These are phyloP conservation scores for Chloropicon primus DNA, from an alignment of 139 green algal genomes.

Conservation along the genomic window DNA sequence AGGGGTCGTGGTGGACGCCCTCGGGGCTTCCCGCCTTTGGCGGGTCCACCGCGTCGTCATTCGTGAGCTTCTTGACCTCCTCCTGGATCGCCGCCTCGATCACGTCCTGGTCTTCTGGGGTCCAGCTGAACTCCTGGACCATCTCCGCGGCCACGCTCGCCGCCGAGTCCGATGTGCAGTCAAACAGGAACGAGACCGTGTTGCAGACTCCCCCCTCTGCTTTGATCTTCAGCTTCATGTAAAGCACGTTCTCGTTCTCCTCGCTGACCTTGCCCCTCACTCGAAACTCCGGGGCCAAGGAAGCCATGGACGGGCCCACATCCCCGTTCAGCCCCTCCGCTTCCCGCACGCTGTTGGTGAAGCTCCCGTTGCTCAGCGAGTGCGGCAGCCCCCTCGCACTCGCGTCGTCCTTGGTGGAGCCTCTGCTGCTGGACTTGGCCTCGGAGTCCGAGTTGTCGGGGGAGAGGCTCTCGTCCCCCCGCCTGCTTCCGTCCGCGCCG, in stretches of 20 bases:
- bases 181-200: conserved; percentile 91
- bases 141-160: conserved; percentile 82
- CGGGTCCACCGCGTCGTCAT: not conserved
- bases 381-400: not conserved
- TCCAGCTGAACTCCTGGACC: conserved; percentile 79
- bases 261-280: conserved; percentile 47
- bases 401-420: not conserved
- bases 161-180: conserved; percentile 63
- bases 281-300: conserved; percentile 53
- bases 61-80: conserved; percentile 17
- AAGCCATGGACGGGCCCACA: not conserved
- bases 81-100: conserved; percentile 41
- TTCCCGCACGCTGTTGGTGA: conserved; percentile 8
- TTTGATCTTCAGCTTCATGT: conserved; percentile 56
- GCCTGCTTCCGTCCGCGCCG: not conserved
- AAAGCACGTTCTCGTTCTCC: conserved; percentile 53
- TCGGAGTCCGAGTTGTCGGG: not conserved
- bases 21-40: not conserved
- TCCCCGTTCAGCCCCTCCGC: conserved; percentile 42
- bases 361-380: conserved; percentile 7
- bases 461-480: not conserved
- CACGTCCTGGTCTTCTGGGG: conserved; percentile 40
- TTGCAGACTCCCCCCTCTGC: conserved; percentile 34
- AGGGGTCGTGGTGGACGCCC: not conserved
- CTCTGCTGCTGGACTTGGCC: not conserved